These are phyloP conservation scores for Picea abies DNA, from an alignment of 83 land plant species.

Conservation along the genomic window DNA sequence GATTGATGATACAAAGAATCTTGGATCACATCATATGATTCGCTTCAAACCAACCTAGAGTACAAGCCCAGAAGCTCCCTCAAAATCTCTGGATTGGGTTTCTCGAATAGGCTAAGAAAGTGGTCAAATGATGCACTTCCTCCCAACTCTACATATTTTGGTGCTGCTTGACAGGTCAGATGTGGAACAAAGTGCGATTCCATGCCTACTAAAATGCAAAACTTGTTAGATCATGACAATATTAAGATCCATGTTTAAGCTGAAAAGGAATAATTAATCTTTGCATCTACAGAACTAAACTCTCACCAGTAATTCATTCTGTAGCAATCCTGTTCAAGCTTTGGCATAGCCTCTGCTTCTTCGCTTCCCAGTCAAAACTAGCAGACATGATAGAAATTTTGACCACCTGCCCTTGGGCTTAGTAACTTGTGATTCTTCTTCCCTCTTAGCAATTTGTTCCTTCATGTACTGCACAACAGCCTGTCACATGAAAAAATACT, in stretches of 20 bases:
- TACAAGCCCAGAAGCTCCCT: neutral
- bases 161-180: neutral
- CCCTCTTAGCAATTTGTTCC: slow-evolving; percentile 41
- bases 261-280: neutral
- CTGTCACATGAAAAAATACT: slow-evolving; percentile 20
- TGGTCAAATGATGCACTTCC: neutral
- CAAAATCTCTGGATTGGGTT: neutral
- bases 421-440: slow-evolving; percentile 30
- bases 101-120: neutral
- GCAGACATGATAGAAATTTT: slow-evolving; percentile 11
- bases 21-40: neutral
- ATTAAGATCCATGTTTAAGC: neutral
- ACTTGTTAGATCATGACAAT: neutral
- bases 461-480: slow-evolving; percentile 68
- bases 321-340: neutral
- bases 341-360: slow-evolving; percentile 4
- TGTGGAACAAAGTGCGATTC: neutral
- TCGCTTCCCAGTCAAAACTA: neutral
- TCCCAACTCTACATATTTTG: neutral
- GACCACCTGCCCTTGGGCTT: slow-evolving; percentile 45
- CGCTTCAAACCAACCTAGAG: neutral
- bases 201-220: neutral
- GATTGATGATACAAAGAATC: neutral
- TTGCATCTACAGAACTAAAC: neutral
- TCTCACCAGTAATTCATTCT: slow-evolving; percentile 1